A percentile compares a stretch with the other conserved stretches of the same genome.
These are phyloP conservation scores for Colletotrichum navitas DNA, from an alignment of 2,329 filamentous ascomycete genomes.

Conservation along the genomic window DNA sequence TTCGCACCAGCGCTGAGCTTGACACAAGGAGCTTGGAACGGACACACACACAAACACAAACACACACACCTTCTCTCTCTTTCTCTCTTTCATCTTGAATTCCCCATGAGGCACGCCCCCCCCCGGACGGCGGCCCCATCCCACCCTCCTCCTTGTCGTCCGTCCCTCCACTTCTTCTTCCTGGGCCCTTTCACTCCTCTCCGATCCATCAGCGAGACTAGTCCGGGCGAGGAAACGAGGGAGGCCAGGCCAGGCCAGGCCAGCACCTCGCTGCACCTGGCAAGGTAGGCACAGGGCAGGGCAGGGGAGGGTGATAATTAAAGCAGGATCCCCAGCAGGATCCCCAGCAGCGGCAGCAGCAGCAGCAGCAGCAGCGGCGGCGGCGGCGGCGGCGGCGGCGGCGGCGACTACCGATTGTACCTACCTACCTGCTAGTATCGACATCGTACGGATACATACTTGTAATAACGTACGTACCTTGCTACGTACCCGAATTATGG, in stretches of 20 bases:
- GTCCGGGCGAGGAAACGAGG: conserved; percentile 21
- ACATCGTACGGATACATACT: too few species aligned
- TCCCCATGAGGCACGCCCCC: conserved; percentile 35
- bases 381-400: too few species aligned
- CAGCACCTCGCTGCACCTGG: conserved; percentile 30
- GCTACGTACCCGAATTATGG: conserved; percentile 33
- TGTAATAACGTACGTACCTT: background rate
- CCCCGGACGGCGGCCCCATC: conserved; percentile 18
- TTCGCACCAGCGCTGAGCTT: conserved; percentile 21
- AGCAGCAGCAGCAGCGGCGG: too few species aligned
- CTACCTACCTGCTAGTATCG: background rate
- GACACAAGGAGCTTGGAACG: conserved; percentile 32
- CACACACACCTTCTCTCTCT: conserved; percentile 13
- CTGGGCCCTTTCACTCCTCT: conserved; percentile 23
- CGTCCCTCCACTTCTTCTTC: background rate
- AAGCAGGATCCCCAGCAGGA: conserved; percentile 26
- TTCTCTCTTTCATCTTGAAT: conserved; percentile 41
- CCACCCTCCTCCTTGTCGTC: conserved; percentile 2
- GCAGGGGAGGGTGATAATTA: conserved; percentile 24
- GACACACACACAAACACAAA: conserved; percentile 7
- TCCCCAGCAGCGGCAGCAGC: too few species aligned
- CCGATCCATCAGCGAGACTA: conserved; percentile 38
- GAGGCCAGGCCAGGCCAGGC: conserved; percentile 1
- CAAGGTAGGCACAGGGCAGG: conserved; percentile 27
- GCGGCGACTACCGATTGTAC: background rate